Conservation (phyloP, 805 yeast genomes). For the Lipomyces orientalis region DNA sequence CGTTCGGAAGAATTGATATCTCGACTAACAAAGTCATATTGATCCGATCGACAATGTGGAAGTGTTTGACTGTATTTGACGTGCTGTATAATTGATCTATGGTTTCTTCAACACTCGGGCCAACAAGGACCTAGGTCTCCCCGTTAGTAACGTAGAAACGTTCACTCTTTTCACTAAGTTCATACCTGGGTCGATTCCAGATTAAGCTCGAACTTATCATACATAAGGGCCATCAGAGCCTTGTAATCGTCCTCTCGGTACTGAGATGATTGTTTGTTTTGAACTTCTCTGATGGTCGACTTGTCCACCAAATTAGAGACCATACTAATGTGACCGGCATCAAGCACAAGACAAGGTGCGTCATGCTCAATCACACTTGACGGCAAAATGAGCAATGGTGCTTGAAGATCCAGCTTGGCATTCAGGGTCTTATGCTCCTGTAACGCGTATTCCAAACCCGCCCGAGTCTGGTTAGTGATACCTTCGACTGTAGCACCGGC, state of each 20-base stretch:
- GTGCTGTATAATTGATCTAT: constrained; percentile 67
- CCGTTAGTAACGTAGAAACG: background rate
- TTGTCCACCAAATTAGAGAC: constrained; percentile 79
- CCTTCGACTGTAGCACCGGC: constrained; percentile 96
- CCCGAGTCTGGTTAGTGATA: constrained; percentile 82
- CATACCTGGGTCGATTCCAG: constrained; percentile 82
- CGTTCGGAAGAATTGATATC: constrained; percentile 83
- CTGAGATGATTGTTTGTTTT: constrained; percentile 57
- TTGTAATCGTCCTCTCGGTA: constrained; percentile 76
- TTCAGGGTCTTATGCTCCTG: constrained; percentile 93
- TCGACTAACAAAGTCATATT: constrained; percentile 77
- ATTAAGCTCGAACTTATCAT: constrained; percentile 79
- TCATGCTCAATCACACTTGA: constrained; percentile 76
- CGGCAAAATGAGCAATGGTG: constrained; percentile 89
- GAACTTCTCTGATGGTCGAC: constrained; percentile 69
- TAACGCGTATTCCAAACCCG: constrained; percentile 90
- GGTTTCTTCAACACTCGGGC: constrained; percentile 78
- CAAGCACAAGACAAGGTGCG: constrained; percentile 88
- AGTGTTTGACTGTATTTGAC: constrained; percentile 48
- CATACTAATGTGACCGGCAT: constrained; percentile 93
- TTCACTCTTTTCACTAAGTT: background rate
- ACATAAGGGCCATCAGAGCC: constrained; percentile 76
- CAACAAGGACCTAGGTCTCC: constrained; percentile 58
- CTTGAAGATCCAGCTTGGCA: constrained; percentile 85
- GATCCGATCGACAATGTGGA: constrained; percentile 75